These are phyloP conservation scores for Penicillium verhagenii DNA, from an alignment of 495 filamentous ascomycete species.

Conservation along the genomic window DNA sequence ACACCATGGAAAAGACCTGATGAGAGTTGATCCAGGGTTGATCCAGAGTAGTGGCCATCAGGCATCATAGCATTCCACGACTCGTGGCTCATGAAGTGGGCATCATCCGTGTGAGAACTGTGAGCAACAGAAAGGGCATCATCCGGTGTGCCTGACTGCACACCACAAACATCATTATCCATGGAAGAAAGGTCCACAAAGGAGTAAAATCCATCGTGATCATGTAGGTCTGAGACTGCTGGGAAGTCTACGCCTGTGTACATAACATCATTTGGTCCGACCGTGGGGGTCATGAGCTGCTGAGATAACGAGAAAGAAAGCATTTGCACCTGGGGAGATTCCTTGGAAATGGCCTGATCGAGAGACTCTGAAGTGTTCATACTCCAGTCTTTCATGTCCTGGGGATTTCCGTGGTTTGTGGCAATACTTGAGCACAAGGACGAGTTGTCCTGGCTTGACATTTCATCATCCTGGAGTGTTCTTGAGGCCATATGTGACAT, in stretches of 20 bases:
- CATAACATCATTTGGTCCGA: constrained; percentile 47
- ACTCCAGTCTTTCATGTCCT: constrained; percentile 43
- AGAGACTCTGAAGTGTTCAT: constrained; percentile 41
- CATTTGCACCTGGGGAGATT: constrained; percentile 48
- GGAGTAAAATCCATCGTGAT: constrained; percentile 42
- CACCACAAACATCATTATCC: constrained; percentile 44
- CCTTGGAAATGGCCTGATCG: constrained; percentile 40
- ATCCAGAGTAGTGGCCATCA: constrained; percentile 41
- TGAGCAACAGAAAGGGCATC: constrained; percentile 44
- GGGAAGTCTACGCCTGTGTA: constrained; percentile 45
- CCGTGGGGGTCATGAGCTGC: constrained; percentile 43
- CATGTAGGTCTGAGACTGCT: constrained; percentile 39
- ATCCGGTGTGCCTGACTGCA: constrained; percentile 40
- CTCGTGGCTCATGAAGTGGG: constrained; percentile 37
- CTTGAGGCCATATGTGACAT: constrained; percentile 42
- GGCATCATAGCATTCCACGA: constrained; percentile 43
- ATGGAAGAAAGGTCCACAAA: constrained; percentile 44
- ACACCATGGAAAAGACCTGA: constrained; percentile 39
- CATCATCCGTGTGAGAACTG: constrained; percentile 43
- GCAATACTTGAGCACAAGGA: constrained; percentile 43
- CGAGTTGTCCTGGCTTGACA: constrained; percentile 46
- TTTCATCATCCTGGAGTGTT: constrained; percentile 48
- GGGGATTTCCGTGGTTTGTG: constrained; percentile 36
- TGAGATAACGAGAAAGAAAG: constrained; percentile 48
- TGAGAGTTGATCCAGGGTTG: constrained; percentile 38